Percentiles rank a stretch among this genome's conserved stretches.
These are phyloP conservation scores for Kluyveromyces sp. DNA, from an alignment of 1,139 yeast species.

Conservation along the genomic window DNA sequence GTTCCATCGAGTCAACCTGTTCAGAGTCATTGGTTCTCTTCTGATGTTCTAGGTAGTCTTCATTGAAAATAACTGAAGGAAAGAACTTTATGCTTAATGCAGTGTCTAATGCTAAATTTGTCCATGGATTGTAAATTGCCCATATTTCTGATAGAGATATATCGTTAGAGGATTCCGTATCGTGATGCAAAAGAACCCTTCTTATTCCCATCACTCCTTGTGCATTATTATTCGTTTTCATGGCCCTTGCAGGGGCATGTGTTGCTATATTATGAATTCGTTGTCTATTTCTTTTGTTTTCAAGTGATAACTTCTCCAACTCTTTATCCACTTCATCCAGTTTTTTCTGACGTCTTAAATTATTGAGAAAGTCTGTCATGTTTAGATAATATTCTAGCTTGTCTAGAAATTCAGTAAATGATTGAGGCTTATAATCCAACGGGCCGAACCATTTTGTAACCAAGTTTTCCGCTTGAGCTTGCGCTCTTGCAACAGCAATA, in stretches of 20 bases:
- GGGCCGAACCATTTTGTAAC: constrained; percentile 51
- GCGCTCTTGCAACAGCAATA: constrained; percentile 36
- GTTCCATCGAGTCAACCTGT: neutral
- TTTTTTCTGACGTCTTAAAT: constrained; percentile 12
- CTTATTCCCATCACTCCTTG: constrained; percentile 12
- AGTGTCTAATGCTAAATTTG: constrained; percentile 29
- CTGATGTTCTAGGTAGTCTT: constrained; percentile 1
- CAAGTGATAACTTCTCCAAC: constrained; percentile 8
- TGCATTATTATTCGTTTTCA: constrained; percentile 8
- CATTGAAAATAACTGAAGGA: constrained; percentile 22
- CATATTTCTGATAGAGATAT: constrained; percentile 26
- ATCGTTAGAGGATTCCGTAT: constrained; percentile 16
- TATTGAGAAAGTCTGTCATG: constrained; percentile 22
- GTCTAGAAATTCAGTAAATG: constrained; percentile 39
- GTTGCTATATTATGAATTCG: constrained; percentile 11
- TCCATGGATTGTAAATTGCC: constrained; percentile 31
- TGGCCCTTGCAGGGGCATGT: constrained; percentile 12
- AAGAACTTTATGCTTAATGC: constrained; percentile 30
- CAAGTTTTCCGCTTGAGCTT: constrained; percentile 39
- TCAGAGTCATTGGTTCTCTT: constrained; percentile 2
- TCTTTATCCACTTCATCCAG: constrained; percentile 8
- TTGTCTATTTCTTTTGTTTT: constrained; percentile 13
- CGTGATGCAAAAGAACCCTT: constrained; percentile 17
- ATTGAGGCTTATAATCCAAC: constrained; percentile 45
- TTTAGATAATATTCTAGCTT: constrained; percentile 33